Evolutionary conservation across 768 basidiomycete species (phyloP), one percentile per base, ranked within the genome.

Genomic region (Lentinus brumalis): DNA sequence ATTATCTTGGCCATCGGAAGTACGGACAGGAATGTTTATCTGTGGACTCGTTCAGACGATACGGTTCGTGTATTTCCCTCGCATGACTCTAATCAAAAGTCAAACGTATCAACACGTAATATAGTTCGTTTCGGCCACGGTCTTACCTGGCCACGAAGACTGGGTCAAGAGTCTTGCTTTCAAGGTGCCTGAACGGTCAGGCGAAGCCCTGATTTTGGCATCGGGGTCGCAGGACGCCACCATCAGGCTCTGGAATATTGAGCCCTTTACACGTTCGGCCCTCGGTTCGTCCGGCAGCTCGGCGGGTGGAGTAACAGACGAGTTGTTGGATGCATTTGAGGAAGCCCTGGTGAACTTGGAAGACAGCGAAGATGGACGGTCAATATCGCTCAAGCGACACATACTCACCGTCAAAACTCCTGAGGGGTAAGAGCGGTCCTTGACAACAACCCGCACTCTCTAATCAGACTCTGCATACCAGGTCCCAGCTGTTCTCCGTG

Each of bases 141-240:
- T 78, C 0, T 77, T 92, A 50, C 76, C 83, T 12, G 97, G 97
- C 2, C 97, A 99, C 69, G 92, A 97, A 79, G 96, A 99, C 69
- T 99, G 97, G 97, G 82, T 98, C 56, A 86, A 90, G 55, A 81
- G 86, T 61, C 83, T 98, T 40, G 82, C 87, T 2, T 94, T 98
- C 72, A 78, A 78, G 47, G 45, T 67, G 0, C 74, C 79, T 11
- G 49, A 57, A 16, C 62, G 67, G 5, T 61, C 71, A 4, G 69
- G 73, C 1, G 76, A 80, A n/a, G 75, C 80, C 32, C 78, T 98
- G 8, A 71, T 90, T 0, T 79, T 99, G 40, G 96, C 97, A 1
- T 96, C 95, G 26, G 97, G 94, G 1, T 96, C 95, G 9, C 97
- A 98, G 75, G 97, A 99, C 71, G 86, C 87, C 8, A 96, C 92